These are phyloP conservation scores for Naegleria lovaniensis DNA, from an alignment of 208 protist genomes.

Conservation along the genomic window DNA sequence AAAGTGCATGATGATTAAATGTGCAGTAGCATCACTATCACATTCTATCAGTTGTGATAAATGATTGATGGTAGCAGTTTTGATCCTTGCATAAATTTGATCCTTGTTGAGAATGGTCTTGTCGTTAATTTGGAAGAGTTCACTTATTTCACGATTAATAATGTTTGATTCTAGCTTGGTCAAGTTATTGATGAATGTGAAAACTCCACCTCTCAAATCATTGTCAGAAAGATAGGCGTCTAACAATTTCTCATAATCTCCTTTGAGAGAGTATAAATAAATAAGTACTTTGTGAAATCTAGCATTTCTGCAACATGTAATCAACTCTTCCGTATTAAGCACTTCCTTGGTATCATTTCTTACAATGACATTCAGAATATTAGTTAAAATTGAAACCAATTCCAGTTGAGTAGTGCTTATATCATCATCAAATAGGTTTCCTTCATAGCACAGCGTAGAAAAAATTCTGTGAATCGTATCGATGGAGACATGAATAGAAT, in stretches of 20 bases:
- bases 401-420: background rate
- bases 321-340: background rate
- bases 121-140: background rate
- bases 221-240: background rate
- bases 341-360: background rate
- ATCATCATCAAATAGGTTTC: background rate
- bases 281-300: background rate
- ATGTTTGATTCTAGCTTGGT: background rate
- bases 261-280: background rate
- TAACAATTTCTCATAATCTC: background rate
- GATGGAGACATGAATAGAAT: background rate
- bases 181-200: background rate
- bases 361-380: background rate
- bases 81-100: background rate
- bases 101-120: background rate
- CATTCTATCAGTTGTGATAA: background rate
- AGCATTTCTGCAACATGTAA: background rate
- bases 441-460: background rate
- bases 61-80: background rate
- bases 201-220: background rate
- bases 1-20: background rate
- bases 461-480: conserved; percentile 19
- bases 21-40: background rate
- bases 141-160: background rate
- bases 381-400: background rate